These are phyloP conservation scores for Flaveria bidentis DNA, from an alignment of 129 eudicot genomes.

Conservation along the genomic window DNA sequence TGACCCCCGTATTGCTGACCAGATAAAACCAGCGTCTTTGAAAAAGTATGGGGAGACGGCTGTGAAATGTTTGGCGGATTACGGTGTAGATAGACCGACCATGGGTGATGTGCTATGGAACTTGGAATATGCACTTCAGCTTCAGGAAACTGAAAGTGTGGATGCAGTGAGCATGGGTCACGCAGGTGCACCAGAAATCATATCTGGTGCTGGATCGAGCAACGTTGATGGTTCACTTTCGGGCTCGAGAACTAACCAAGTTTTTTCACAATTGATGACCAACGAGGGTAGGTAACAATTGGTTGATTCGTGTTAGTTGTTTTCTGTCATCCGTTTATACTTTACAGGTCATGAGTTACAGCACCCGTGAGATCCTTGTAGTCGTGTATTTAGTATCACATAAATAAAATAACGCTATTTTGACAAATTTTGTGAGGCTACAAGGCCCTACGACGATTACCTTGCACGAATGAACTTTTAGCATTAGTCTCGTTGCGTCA, in stretches of 20 bases:
- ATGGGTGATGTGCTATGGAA: conserved; percentile 95
- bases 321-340: background rate
- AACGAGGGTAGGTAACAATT: conserved; percentile 29
- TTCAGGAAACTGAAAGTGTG: conserved; percentile 50
- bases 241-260: conserved; percentile 49
- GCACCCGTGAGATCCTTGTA: background rate
- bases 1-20: conserved; percentile 49
- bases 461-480: background rate
- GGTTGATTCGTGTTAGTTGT: background rate
- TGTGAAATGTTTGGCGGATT: conserved; percentile 81
- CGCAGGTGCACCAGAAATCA: conserved; percentile 24
- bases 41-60: conserved; percentile 65
- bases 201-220: conserved; percentile 29
- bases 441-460: background rate
- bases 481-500: too few species aligned
- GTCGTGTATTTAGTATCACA: background rate
- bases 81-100: conserved; percentile 83
- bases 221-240: conserved; percentile 43
- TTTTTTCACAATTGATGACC: conserved; percentile 62
- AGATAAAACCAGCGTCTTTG: conserved; percentile 51
- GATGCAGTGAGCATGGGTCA: conserved; percentile 9
- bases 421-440: background rate
- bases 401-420: background rate
- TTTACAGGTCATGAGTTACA: conserved; percentile 8
- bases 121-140: conserved; percentile 74